Base-by-base conservation (phyloP, 1,284 basidiomycete species). In the Pseudozyma tsukubaensis region DNA sequence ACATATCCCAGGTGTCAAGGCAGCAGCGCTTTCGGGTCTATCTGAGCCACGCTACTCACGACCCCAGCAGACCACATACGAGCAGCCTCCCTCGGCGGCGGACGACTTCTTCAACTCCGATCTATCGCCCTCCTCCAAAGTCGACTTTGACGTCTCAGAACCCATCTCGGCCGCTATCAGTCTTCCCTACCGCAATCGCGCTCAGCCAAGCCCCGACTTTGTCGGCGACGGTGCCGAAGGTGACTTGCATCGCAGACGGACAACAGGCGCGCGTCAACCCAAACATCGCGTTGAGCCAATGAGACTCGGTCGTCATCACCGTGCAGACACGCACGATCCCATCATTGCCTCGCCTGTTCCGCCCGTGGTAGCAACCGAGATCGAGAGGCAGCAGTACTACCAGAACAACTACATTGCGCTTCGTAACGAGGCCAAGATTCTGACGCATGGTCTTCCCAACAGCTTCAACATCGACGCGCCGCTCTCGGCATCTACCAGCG, bases 321-420 rank as follows among this genome's bases (percentile, higher is more conserved):
- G 72, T 37, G 62, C 72, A 34, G 72, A 74, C 45, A 74, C 66
- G 9, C 66, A 70, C 56, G 66, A 74, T n/a, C 63, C 58, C n/a
- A 66, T 74, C 63, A 52, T 74, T 19, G 11, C 66, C 18, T 18
- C 61, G 11, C n/a, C 37, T 9, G 59, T 60, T 1, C 55, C 65
- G 3, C 55, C 62, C n/a, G 47, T 37, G 47, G 54, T 50, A 24
- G 39, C 55, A 12, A 54, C 66, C 11, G 66, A 71, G 61, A 59
- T 72, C 58, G 73, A 64, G 29, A 73, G 66, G 62, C 71, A 71
- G 50, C 71, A 73, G 43, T 69, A 60, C 56, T 65, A 73, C 24
- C 74, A 77, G 50, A 68, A 69, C 66, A 72, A 70, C 55, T 77
- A 69, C 64, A 67, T 73, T 13, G 56, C 67, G 10, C 59, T 74